Evolutionary conservation across 768 basidiomycete genomes (phyloP).

Genomic region (Kwoniella shandongensis): DNA sequence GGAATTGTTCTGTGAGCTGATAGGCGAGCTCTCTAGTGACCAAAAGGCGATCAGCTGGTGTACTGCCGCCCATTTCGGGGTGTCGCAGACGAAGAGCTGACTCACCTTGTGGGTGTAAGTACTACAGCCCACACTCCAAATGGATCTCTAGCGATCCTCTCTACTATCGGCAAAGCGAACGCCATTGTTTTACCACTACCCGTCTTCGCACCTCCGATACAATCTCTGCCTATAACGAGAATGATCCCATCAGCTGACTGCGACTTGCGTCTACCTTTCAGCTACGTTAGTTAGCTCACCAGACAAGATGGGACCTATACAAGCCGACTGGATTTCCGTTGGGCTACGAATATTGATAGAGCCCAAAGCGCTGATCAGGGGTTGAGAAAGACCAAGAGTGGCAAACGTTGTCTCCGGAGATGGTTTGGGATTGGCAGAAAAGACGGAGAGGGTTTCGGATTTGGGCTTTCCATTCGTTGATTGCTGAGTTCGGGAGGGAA

Average conservation of each 20-base stretch:
- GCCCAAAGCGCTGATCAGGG: conserved; percentile 65
- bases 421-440: conserved; percentile 25
- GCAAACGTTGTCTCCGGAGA: conserved; percentile 46
- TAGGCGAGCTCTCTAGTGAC: conserved; percentile 85
- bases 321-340: conserved; percentile 84
- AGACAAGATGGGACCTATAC: conserved; percentile 79
- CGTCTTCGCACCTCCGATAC: conserved; percentile 96
- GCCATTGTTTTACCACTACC: conserved; percentile 98
- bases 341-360: conserved; percentile 82
- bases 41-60: conserved; percentile 5
- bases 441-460: conserved; percentile 1
- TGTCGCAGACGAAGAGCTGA: conserved; percentile 1
- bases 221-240: conserved; percentile 73
- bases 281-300: conserved; percentile 58
- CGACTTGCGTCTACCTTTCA: too few species aligned
- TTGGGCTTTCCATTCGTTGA: conserved; percentile 6
- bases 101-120: conserved; percentile 89
- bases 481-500: conserved; percentile 9
- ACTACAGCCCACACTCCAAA: conserved; percentile 93
- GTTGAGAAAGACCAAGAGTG: conserved; percentile 54
- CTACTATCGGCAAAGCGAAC: conserved; percentile 91
- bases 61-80: background rate
- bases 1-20: conserved; percentile 95
- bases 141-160: conserved; percentile 81
- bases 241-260: background rate